These are phyloP conservation scores for Phytophthora pistaciae DNA, from an alignment of 352 stramenopile genomes.

Conservation along the genomic window DNA sequence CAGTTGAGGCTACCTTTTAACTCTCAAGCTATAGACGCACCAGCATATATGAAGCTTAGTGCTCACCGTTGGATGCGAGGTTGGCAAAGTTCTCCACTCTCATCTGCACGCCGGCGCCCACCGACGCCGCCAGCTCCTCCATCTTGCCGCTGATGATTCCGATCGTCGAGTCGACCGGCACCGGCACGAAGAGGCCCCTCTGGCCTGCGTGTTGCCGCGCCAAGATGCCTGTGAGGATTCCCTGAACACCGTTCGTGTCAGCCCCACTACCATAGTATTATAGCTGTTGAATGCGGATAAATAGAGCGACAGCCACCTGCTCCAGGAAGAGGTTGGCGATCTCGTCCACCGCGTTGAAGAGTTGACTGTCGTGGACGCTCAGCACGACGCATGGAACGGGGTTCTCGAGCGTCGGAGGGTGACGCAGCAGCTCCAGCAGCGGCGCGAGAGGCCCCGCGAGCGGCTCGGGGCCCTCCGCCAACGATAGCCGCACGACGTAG, in stretches of 20 bases:
- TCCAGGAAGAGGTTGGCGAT: slow-evolving; percentile 36
- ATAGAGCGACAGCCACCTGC: slow-evolving; percentile 19
- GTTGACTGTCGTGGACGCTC: slow-evolving; percentile 14
- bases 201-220: neutral
- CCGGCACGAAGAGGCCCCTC: slow-evolving; percentile 22
- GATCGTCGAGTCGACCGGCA: slow-evolving; percentile 11
- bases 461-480: slow-evolving; percentile 4
- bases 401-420: slow-evolving; percentile 2
- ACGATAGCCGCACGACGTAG: slow-evolving; percentile 31
- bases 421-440: slow-evolving; percentile 32
- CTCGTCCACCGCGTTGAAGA: slow-evolving; percentile 46
- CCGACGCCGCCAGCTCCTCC: slow-evolving; percentile 8
- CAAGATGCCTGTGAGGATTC: slow-evolving; percentile 14
- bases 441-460: slow-evolving; percentile 26
- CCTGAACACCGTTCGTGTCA: neutral
- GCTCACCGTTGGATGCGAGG: slow-evolving; percentile 7
- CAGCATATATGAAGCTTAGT: neutral
- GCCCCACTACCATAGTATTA: no score
- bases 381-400: slow-evolving; percentile 16
- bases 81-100: slow-evolving; percentile 13
- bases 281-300: neutral
- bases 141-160: slow-evolving; percentile 16
- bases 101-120: slow-evolving; percentile 7
- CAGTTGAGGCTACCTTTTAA: neutral
- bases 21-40: neutral